These are phyloP conservation scores for Biancaea sappan DNA, from an alignment of 306 rosid species.

Conservation along the genomic window DNA sequence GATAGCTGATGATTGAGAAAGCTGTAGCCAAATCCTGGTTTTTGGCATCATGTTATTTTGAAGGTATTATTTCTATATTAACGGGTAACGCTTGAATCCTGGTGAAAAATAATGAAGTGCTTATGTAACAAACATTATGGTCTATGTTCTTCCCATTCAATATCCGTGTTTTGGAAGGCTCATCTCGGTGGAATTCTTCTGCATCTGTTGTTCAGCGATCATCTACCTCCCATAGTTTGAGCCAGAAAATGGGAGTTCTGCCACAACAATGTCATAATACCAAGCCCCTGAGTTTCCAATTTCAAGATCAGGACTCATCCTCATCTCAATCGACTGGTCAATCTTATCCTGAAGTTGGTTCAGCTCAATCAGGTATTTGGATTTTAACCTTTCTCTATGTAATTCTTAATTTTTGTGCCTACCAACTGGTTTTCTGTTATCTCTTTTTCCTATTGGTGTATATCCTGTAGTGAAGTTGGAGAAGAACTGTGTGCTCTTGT, in stretches of 20 bases:
- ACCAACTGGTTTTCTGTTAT: not conserved
- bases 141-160: conserved; percentile 32
- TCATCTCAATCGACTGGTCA: conserved; percentile 67
- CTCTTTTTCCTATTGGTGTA: not conserved
- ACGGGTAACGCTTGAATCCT: conserved; percentile 28
- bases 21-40: conserved; percentile 30
- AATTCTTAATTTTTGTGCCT: not conserved
- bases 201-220: conserved; percentile 45
- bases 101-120: conserved; percentile 39
- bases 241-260: conserved; percentile 49
- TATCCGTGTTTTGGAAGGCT: conserved; percentile 32
- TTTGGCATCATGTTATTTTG: conserved; percentile 17
- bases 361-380: conserved; percentile 49
- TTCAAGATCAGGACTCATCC: conserved; percentile 67
- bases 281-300: conserved; percentile 44
- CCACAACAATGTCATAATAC: conserved; percentile 46
- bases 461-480: conserved; percentile 16
- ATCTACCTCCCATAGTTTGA: conserved; percentile 46
- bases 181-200: conserved; percentile 39
- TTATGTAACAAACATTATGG: conserved; percentile 40
- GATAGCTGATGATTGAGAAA: conserved; percentile 35
- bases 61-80: conserved; percentile 29
- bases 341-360: conserved; percentile 51
- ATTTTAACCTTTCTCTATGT: not conserved
- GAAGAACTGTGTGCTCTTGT: not conserved